A percentile compares a stretch with the other conserved stretches of the same genome.
Evolutionary conservation across 768 basidiomycete species (phyloP).

Genomic region (Lanmaoa rubissima): DNA sequence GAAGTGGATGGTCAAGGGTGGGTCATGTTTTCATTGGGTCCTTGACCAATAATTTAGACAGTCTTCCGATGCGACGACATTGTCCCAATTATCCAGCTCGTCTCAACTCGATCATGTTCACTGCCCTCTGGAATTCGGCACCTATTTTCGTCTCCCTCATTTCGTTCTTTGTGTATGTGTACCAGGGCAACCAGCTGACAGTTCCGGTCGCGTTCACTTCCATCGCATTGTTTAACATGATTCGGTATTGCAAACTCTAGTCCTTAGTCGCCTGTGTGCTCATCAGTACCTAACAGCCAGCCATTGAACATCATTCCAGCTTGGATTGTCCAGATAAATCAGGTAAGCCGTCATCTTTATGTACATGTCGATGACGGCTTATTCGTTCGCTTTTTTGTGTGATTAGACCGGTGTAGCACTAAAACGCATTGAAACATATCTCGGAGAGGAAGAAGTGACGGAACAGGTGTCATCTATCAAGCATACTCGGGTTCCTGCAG

Average conservation of each 20-base stretch:
- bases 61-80: neutral
- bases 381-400: neutral
- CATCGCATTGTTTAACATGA: conserved; percentile 83
- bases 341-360: conserved; percentile 29
- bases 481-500: conserved; percentile 24
- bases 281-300: conserved; percentile 33
- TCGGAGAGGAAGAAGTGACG: conserved; percentile 61
- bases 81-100: conserved; percentile 43
- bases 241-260: conserved; percentile 44
- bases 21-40: conserved; percentile 3
- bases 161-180: conserved; percentile 73
- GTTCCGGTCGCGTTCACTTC: conserved; percentile 85
- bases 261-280: neutral
- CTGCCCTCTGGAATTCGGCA: conserved; percentile 67
- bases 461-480: conserved; percentile 61
- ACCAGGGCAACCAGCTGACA: conserved; percentile 71
- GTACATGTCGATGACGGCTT: neutral
- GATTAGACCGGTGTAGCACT: conserved; percentile 53
- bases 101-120: conserved; percentile 71
- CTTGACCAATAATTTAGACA: neutral
- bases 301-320: conserved; percentile 80
- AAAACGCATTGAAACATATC: conserved; percentile 57
- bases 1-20: conserved; percentile 73
- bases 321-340: conserved; percentile 76
- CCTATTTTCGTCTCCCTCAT: conserved; percentile 80